Evolutionary conservation across 2,329 filamentous ascomycete genomes (phyloP), one percentile per base, ranked within the genome.

Genomic region (Colletotrichum sp.): DNA sequence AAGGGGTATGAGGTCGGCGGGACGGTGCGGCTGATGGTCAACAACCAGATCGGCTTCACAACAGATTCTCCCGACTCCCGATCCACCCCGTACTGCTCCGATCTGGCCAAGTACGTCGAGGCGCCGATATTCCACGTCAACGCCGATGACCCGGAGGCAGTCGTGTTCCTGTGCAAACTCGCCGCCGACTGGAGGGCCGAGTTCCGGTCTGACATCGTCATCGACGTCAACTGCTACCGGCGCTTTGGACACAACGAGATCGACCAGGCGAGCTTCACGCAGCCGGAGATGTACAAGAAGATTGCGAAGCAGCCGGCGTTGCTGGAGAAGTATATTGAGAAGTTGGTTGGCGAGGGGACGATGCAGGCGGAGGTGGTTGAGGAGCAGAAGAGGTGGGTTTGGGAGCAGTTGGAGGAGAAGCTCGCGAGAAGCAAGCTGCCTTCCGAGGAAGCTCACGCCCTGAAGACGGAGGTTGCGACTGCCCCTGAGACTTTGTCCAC

Each of bases 11-110:
- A 97, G 58, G 98, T 97, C 68, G 97, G 97, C 80, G 97, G 97
- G 81, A 98, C 97, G 70, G 94, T 99, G 79, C 97, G 98, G 86
- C 90, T 99, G 77, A 92, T 99, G 72, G 96, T 98, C 78, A 99
- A 99, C 92, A 99, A 99, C 90, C 97, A 99, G 89, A 98, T 99
- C 84, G 97, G 97, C 85, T 99, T 99, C 90, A 99, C 97, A 62
- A 98, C 97, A 18, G 97, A 99, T 82, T 96, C 97, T 77, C 95
- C 96, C 81, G 98, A 98, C 84, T 93, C 97, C 78, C 95, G 97
- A 78, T 98, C 97, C 13, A 99, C 97, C 62, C 94, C 97, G 38
- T 98, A 99, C 91, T 98, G 97, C 87, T 98, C 97, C 34, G 97
- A 99, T 84, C 98, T 99, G 80, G 97, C 97, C 85, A 99, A 99